Conservation (phyloP, 116 monocot species). For the Trichopus zeylanicus region DNA sequence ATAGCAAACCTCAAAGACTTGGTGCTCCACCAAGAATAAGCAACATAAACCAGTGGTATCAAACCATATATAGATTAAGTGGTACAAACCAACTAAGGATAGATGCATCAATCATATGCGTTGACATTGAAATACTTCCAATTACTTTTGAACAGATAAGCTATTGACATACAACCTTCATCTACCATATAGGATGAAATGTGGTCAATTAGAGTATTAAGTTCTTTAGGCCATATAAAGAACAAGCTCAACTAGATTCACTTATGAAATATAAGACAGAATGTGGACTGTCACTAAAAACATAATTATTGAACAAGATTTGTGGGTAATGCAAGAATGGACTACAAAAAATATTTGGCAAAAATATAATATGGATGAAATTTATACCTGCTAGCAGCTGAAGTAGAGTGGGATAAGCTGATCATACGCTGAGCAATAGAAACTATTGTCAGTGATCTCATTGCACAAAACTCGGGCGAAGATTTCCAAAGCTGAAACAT, state of each 20-base stretch:
- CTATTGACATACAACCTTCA: not conserved
- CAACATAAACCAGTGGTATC: not conserved
- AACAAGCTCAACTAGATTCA: too few species aligned
- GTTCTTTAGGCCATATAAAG: not conserved
- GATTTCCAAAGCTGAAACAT: conserved; percentile 86
- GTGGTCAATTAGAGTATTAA: not conserved
- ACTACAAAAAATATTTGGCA: too few species aligned
- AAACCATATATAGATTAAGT: not conserved
- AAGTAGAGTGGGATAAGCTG: conserved; percentile 58
- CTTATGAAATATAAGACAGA: too few species aligned
- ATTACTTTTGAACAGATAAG: not conserved
- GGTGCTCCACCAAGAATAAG: not conserved
- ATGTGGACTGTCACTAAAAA: too few species aligned
- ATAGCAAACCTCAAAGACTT: not conserved
- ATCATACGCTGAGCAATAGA: conserved; percentile 91
- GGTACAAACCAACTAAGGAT: not conserved
- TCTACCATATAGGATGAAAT: not conserved
- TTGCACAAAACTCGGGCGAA: conserved; percentile 90
- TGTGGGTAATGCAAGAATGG: not conserved
- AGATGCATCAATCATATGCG: not conserved
- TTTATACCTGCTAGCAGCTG: conserved; percentile 61
- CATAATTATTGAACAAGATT: not conserved
- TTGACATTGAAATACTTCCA: not conserved
- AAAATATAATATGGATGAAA: not conserved
- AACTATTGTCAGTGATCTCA: conserved; percentile 86